These are phyloP conservation scores for Aciculosporium take DNA, from an alignment of 2,329 filamentous ascomycete genomes.

Conservation along the genomic window DNA sequence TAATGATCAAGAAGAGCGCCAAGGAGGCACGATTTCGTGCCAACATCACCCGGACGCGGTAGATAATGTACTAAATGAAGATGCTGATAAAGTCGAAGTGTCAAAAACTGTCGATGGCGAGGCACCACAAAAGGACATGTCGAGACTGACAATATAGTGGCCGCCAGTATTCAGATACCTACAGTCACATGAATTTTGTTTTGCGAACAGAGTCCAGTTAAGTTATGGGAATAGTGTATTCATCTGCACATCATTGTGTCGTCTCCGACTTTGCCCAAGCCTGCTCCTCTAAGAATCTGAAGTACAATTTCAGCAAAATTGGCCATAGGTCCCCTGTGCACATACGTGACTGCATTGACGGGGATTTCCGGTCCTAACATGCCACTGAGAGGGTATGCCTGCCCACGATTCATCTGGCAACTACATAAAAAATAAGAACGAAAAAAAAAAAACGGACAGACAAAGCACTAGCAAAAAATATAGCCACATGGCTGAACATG, in stretches of 20 bases:
- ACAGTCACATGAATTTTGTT: background rate
- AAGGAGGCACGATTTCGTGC: background rate
- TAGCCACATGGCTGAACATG: constrained; percentile 9
- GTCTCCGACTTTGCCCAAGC: background rate
- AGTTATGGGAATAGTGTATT: constrained; percentile 8
- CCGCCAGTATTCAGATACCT: constrained; percentile 12
- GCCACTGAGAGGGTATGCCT: constrained; percentile 18
- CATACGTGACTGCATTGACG: background rate
- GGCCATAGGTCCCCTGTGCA: constrained; percentile 9
- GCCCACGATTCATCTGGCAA: constrained; percentile 7
- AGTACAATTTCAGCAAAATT: constrained; percentile 26
- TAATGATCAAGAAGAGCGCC: constrained; percentile 6
- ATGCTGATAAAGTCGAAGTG: background rate
- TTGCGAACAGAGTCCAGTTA: background rate
- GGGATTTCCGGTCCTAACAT: constrained; percentile 21
- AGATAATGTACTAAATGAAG: background rate
- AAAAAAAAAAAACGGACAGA: constrained; percentile 7
- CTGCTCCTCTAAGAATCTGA: constrained; percentile 17
- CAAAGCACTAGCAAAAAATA: constrained; percentile 4
- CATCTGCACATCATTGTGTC: constrained; percentile 8
- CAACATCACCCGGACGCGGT: background rate
- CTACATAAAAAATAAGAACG: constrained; percentile 7
- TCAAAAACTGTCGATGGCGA: background rate
- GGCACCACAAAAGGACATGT: constrained; percentile 15
- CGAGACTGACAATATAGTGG: constrained; percentile 15